phyloP scores from a whole-genome alignment of 2,329 filamentous ascomycete species.

The Fusarium odoratissimum region DNA sequence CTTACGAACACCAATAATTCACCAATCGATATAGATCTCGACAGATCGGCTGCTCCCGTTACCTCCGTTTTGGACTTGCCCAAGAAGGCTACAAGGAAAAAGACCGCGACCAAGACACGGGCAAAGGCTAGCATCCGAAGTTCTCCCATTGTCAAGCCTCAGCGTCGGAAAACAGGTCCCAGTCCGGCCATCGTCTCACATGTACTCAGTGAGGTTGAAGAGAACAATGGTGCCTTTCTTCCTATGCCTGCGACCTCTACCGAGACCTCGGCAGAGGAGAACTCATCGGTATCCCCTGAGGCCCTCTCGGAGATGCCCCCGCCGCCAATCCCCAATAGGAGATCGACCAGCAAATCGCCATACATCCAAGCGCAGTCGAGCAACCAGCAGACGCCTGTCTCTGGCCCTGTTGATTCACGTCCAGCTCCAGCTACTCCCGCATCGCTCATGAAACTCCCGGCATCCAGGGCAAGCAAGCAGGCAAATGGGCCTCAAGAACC shows the following conservation, averaged over 20 bases:
- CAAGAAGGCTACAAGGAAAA: conserved; percentile 64
- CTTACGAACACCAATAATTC: conserved; percentile 59
- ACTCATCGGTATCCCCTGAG: conserved; percentile 73
- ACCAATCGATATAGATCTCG: conserved; percentile 68
- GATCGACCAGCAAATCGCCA: conserved; percentile 74
- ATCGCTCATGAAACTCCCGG: conserved; percentile 82
- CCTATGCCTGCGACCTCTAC: conserved; percentile 55
- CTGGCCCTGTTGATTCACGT: conserved; percentile 42
- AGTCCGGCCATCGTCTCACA: conserved; percentile 69
- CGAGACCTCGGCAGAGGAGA: conserved; percentile 69
- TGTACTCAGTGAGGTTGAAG: conserved; percentile 64
- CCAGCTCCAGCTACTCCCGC: conserved; percentile 73
- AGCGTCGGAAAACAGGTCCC: conserved; percentile 63
- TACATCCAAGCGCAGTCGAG: conserved; percentile 69
- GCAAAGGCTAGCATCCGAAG: conserved; percentile 69
- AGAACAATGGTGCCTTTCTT: conserved; percentile 53
- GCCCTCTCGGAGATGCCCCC: conserved; percentile 74
- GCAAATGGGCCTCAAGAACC: conserved; percentile 56
- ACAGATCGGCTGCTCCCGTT: conserved; percentile 53
- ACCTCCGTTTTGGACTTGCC: conserved; percentile 58
- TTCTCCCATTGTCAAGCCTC: conserved; percentile 78
- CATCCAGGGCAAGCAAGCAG: conserved; percentile 62
- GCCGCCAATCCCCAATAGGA: conserved; percentile 73
- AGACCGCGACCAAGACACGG: conserved; percentile 62
- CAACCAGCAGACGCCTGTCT: conserved; percentile 41